Evolutionary conservation across 140 eudicot genomes (phyloP), one percentile per base, ranked within the genome.

Genomic region (Stevia rebaudiana): DNA sequence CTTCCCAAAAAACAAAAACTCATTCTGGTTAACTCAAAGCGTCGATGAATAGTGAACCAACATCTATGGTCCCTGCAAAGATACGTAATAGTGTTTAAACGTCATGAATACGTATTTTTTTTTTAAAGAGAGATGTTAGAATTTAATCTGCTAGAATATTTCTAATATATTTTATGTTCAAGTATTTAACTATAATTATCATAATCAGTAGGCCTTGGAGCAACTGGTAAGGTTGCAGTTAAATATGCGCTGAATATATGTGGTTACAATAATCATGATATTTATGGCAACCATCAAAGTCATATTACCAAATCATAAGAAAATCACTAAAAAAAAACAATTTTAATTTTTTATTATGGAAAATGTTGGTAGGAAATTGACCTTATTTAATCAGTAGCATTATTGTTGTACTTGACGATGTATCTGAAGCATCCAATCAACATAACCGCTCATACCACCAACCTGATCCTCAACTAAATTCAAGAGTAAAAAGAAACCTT

Each of bases 351-450:
- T 44, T 10, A 44, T 44, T 16, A 16, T 63, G 4, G 3, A 30
- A 42, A 55, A n/a, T 19, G n/a, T 13, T 6, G n/a, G 12, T 31
- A 67, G 19, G 17, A 60, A 58, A 48, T 73, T 78, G 28, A 55
- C 62, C 62, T 28, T 30, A 55, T 25, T 54, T 54, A 28, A 18
- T 82, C 87, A n/a, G n/a, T 86, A 65, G 50, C 39, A 63, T 80
- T 76, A 88, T 35, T 84, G 91, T 41, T 88, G 99, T 65, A 85
- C 84, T 79, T 92, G 99, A 65, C 99, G 80, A 71, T 81, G 82
- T 48, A 92, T 72, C 71, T 81, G 95, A 71, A 79, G 40, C 65
- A 92, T 71, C 99, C 99, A 92, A 43, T 92, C 99, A 71, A 61
- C 77, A 67, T 92, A 92, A 59, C 99, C 82, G 59, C 70, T 92